A percentile compares a stretch with the other conserved stretches of the same genome.
phyloP scores from a whole-genome alignment of 163 green algal genomes.

The Scenedesmus sp. region DNA sequence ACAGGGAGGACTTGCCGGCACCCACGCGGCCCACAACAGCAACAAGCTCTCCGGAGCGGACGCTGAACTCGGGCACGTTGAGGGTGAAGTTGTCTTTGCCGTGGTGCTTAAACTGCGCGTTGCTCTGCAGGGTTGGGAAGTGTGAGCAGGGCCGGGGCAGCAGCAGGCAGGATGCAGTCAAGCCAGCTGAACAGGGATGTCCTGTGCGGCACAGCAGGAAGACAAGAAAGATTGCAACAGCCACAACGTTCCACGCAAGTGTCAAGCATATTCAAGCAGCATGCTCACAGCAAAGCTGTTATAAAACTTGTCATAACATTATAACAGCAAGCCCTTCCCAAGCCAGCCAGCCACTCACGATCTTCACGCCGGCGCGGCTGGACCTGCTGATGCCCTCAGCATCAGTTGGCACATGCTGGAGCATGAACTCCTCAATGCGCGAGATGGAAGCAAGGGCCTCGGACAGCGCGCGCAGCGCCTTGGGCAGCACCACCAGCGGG shows the following conservation, averaged over 20 bases:
- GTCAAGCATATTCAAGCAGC: neutral
- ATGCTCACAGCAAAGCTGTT: neutral
- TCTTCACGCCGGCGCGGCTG: constrained; percentile 19
- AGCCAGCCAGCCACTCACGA: constrained; percentile 30
- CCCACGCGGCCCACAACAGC: constrained; percentile 69
- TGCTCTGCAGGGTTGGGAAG: constrained; percentile 1
- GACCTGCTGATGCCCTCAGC: neutral
- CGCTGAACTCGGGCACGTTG: constrained; percentile 58
- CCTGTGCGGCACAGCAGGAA: neutral
- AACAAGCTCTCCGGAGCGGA: constrained; percentile 66
- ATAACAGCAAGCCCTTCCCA: neutral
- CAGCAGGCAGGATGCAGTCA: neutral
- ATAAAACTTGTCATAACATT: neutral
- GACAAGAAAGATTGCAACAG: neutral
- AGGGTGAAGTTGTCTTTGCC: constrained; percentile 51
- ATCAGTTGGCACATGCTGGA: constrained; percentile 32
- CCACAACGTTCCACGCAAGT: neutral
- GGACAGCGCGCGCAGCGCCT: constrained; percentile 69
- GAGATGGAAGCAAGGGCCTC: constrained; percentile 50
- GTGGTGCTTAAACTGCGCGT: constrained; percentile 58
- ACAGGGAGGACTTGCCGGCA: constrained; percentile 70
- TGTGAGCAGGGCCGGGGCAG: neutral
- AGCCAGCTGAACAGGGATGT: neutral
- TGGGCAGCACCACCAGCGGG: constrained; percentile 78
- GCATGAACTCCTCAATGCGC: constrained; percentile 57